Percentiles rank a stretch among this genome's conserved stretches.
Evolutionary conservation across 1,139 yeast species (phyloP).

Genomic region (Insectozyma bohioensis): DNA sequence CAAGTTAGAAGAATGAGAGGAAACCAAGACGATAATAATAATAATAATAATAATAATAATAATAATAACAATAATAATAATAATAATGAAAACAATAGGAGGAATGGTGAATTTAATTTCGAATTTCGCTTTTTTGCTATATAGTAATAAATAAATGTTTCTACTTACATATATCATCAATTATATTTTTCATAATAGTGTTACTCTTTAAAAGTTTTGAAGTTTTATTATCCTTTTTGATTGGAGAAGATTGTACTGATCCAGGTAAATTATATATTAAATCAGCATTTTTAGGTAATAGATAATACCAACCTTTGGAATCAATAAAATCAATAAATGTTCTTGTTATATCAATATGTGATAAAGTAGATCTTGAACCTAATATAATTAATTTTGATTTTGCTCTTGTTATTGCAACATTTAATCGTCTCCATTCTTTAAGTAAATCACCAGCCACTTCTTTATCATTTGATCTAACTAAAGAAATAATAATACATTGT

Average conservation of each 20-base stretch:
- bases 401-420: conserved; percentile 93
- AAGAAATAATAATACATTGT: conserved; percentile 81
- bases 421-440: conserved; percentile 87
- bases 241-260: conserved; percentile 8
- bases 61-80: conserved; percentile 5
- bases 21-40: conserved; percentile 10
- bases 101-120: conserved; percentile 34
- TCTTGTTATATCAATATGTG: conserved; percentile 53
- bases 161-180: conserved; percentile 17
- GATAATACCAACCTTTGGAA: conserved; percentile 62
- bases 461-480: conserved; percentile 78
- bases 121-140: conserved; percentile 42
- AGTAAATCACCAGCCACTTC: conserved; percentile 73
- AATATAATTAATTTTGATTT: conserved; percentile 76
- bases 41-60: conserved; percentile 6
- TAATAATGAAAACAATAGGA: conserved; percentile 16
- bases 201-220: conserved; percentile 19
- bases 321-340: conserved; percentile 64
- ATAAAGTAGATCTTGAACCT: conserved; percentile 72
- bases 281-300: conserved; percentile 48
- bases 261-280: conserved; percentile 27
- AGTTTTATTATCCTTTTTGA: conserved; percentile 2
- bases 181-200: conserved; percentile 26
- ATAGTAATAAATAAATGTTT: conserved; percentile 14
- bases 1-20: conserved; percentile 27